Conservation (phyloP, 2,329 filamentous ascomycete species). For the Teratosphaeria zuluensis region DNA sequence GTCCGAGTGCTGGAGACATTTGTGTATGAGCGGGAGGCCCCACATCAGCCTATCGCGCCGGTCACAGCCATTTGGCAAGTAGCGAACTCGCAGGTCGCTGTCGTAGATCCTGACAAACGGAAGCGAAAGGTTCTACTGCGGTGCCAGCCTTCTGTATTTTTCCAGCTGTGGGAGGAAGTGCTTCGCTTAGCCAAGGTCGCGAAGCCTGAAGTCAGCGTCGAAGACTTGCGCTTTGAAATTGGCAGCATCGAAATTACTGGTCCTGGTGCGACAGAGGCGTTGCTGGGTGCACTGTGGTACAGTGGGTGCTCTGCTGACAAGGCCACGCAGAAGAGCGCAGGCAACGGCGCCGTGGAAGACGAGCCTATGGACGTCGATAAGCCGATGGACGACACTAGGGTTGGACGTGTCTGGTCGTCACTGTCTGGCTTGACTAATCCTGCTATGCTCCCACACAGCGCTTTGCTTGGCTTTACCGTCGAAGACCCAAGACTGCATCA, state of each 20-base stretch:
- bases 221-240: slow-evolving; percentile 63
- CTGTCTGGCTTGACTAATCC: slow-evolving; percentile 56
- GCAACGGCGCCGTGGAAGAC: background rate
- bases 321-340: background rate
- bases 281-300: slow-evolving; percentile 56
- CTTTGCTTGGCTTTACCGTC: slow-evolving; percentile 62
- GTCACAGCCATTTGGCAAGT: slow-evolving; percentile 69
- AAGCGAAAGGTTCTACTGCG: slow-evolving; percentile 57
- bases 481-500: slow-evolving; percentile 73
- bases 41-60: slow-evolving; percentile 54
- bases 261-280: slow-evolving; percentile 68
- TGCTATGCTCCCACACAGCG: slow-evolving; percentile 57
- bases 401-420: slow-evolving; percentile 37
- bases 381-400: background rate
- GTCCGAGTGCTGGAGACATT: slow-evolving; percentile 49
- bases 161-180: slow-evolving; percentile 57
- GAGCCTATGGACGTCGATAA: background rate
- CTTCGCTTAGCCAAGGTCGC: slow-evolving; percentile 48
- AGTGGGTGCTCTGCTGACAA: background rate
- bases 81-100: slow-evolving; percentile 11
- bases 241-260: slow-evolving; percentile 62
- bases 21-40: slow-evolving; percentile 46
- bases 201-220: slow-evolving; percentile 52
- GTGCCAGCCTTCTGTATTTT: slow-evolving; percentile 72
- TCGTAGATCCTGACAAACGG: slow-evolving; percentile 20